Evolutionary conservation across 1,284 basidiomycete species (phyloP), one percentile per base, ranked within the genome.

Genomic region (Cryptococcus floricola): DNA sequence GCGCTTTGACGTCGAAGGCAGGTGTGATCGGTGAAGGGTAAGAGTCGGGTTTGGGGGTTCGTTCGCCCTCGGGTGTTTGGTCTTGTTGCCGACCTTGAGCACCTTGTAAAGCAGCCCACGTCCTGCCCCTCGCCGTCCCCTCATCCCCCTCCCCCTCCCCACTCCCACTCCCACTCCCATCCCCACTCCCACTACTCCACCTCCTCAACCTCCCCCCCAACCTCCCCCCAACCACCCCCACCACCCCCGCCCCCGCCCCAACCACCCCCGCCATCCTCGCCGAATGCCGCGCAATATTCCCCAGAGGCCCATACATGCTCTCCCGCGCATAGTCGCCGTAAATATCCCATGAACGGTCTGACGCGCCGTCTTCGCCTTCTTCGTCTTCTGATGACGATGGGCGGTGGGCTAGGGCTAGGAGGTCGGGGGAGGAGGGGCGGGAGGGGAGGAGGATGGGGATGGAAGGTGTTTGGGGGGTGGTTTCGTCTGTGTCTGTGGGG

Each of bases 261-360:
- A n/a, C 41, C 31, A n/a, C n/a, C n/a, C n/a, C n/a, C n/a, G 31
- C 31, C 31, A 34, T 34, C 31, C 31, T 42, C 4, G 46, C 27
- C 5, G 46, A 31, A n/a, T 19, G 63, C 61, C n/a, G 52, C 28
- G 28, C 56, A 16, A 34, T 18, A 14, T 57, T 43, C 41, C 59
- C 61, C 4, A 52, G 53, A 7, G 63, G 61, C 23, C 44, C 60
- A 41, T 73, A 73, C 71, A 73, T 69, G 49, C 66, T 68, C 16
- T 71, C 68, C 31, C 70, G 38, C 2, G 69, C 69, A 52, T 73
- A 72, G 42, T 70, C 65, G 44, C 62, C 69, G 54, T 70, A 71
- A 12, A 73, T 72, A 48, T 73, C 71, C 71, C 71, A 73, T 37
- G 66, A 67, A 8, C 50, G 50, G 14, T 61, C 60, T 19, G 53